These are phyloP conservation scores for Mycena galericulata DNA, from an alignment of 768 basidiomycete genomes.

Conservation along the genomic window DNA sequence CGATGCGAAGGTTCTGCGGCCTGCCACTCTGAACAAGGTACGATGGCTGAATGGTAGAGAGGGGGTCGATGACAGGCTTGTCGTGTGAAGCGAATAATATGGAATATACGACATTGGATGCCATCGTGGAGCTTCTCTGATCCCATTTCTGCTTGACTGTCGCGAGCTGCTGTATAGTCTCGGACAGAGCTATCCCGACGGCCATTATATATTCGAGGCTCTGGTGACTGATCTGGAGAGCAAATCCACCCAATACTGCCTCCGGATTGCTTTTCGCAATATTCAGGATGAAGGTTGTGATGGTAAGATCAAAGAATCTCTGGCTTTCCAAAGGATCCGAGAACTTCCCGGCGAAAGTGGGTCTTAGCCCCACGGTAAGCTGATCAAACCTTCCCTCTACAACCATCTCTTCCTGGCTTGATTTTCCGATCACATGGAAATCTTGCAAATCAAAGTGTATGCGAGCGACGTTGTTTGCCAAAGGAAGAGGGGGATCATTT, in stretches of 20 bases:
- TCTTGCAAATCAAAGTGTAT: constrained; percentile 6
- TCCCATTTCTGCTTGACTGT: constrained; percentile 44
- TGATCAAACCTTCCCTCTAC: constrained; percentile 16
- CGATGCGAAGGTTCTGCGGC: constrained; percentile 75
- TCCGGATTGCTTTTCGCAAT: constrained; percentile 14
- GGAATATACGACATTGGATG: constrained; percentile 55
- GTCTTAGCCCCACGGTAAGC: constrained; percentile 7
- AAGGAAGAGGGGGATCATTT: constrained; percentile 29
- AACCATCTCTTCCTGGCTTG: not conserved
- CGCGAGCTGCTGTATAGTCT: constrained; percentile 40
- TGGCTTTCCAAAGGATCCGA: not conserved
- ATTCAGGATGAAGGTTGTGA: constrained; percentile 7
- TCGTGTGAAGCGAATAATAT: constrained; percentile 65
- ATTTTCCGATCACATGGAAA: constrained; percentile 20
- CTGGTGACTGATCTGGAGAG: constrained; percentile 50
- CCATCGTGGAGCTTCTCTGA: constrained; percentile 43
- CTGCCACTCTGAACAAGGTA: constrained; percentile 83
- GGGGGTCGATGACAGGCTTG: constrained; percentile 71
- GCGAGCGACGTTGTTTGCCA: constrained; percentile 9
- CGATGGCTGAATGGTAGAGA: constrained; percentile 87
- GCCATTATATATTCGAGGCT: constrained; percentile 57
- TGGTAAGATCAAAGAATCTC: constrained; percentile 2
- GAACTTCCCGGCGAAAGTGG: constrained; percentile 4
- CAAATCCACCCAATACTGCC: constrained; percentile 13
- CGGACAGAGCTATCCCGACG: constrained; percentile 45